A percentile compares a stretch with the other conserved stretches of the same genome.
These are phyloP conservation scores for Chamaenerion angustifolium DNA, from an alignment of 345 rosid genomes.

Conservation along the genomic window DNA sequence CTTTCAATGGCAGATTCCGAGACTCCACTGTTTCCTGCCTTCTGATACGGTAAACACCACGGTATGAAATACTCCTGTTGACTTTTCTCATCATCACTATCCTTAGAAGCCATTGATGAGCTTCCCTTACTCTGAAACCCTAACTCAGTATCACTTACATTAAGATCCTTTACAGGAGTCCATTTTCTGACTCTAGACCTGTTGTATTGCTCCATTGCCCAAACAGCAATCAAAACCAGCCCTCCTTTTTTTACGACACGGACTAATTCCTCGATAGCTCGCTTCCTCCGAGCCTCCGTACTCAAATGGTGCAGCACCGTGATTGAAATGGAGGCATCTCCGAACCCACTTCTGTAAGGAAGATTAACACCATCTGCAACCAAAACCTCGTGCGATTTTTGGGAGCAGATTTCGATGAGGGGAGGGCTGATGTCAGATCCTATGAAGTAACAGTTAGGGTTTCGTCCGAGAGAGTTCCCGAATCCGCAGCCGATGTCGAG, in stretches of 20 bases:
- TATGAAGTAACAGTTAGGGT: slow-evolving; percentile 47
- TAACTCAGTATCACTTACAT: slow-evolving; percentile 86
- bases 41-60: slow-evolving; percentile 93
- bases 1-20: slow-evolving; percentile 63
- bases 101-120: no score
- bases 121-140: slow-evolving; percentile 48
- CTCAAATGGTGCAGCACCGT: slow-evolving; percentile 89
- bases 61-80: slow-evolving; percentile 95
- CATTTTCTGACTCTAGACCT: slow-evolving; percentile 53
- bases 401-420: slow-evolving; percentile 61
- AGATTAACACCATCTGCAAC: slow-evolving; percentile 92
- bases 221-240: slow-evolving; percentile 68
- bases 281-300: slow-evolving; percentile 67
- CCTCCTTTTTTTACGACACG: slow-evolving; percentile 76
- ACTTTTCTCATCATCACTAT: slow-evolving; percentile 16
- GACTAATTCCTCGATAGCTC: slow-evolving; percentile 76
- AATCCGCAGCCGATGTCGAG: slow-evolving; percentile 92
- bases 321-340: slow-evolving; percentile 82
- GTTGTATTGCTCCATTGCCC: slow-evolving; percentile 98
- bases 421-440: slow-evolving; percentile 81
- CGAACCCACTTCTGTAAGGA: slow-evolving; percentile 72
- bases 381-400: slow-evolving; percentile 66
- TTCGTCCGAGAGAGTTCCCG: slow-evolving; percentile 76
- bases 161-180: slow-evolving; percentile 76
- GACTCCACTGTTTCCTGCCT: slow-evolving; percentile 77